These are phyloP conservation scores for Lachnellula occidentalis DNA, from an alignment of 2,329 filamentous ascomycete species.

Conservation along the genomic window DNA sequence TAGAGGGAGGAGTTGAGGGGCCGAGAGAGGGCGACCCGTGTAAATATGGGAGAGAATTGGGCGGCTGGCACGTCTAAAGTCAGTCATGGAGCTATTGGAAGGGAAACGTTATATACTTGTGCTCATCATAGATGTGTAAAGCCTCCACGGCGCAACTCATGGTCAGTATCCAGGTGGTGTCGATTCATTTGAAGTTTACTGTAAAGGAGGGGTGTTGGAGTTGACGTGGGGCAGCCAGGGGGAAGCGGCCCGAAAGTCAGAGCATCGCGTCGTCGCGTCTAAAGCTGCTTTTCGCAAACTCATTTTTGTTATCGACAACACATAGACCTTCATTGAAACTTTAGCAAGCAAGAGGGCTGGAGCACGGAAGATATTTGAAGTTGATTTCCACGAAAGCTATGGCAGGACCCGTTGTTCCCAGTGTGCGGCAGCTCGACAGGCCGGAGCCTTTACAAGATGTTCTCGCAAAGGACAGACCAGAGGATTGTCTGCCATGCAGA, in stretches of 20 bases:
- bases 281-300: neutral
- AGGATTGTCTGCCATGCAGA: slow-evolving; percentile 37
- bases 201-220: neutral
- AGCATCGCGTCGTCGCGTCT: neutral
- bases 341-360: neutral
- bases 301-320: neutral
- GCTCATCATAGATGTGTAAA: slow-evolving; percentile 94
- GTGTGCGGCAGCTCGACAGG: slow-evolving; percentile 17
- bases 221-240: slow-evolving; percentile 3
- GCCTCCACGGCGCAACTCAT: slow-evolving; percentile 91
- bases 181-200: slow-evolving; percentile 13
- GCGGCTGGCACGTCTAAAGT: slow-evolving; percentile 49
- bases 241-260: neutral
- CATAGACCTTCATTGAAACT: neutral
- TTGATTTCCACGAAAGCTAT: neutral
- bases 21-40: slow-evolving; percentile 71
- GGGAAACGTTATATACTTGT: slow-evolving; percentile 57
- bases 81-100: slow-evolving; percentile 19
- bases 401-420: slow-evolving; percentile 4
- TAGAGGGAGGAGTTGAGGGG: slow-evolving; percentile 71
- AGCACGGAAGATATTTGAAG: neutral
- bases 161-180: slow-evolving; percentile 30
- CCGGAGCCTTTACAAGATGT: slow-evolving; percentile 25
- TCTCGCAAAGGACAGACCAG: slow-evolving; percentile 22
- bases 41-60: slow-evolving; percentile 87